Conservation (phyloP, 257 asterid species). For the Verbena officinalis region DNA sequence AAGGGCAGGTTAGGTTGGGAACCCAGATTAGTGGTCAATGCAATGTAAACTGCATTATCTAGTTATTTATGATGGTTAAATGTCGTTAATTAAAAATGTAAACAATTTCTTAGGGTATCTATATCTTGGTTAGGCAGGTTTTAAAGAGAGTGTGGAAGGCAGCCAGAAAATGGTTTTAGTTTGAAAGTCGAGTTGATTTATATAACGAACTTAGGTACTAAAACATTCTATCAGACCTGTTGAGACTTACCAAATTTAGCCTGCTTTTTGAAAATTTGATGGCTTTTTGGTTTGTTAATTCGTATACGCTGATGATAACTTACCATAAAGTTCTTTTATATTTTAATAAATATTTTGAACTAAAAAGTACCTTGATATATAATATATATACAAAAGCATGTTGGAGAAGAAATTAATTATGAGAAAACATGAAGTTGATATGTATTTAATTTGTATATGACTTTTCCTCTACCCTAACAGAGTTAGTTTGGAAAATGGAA, state of each 20-base stretch:
- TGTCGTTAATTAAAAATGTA: too few species aligned
- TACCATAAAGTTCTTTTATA: not conserved
- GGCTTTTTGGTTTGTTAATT: conserved; percentile 5
- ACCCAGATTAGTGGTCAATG: too few species aligned
- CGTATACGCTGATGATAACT: not conserved
- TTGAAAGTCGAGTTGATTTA: conserved; percentile 2
- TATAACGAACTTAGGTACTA: conserved; percentile 24
- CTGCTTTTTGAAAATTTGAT: not conserved
- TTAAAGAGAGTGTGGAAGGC: conserved; percentile 25
- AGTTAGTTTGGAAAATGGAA: conserved; percentile 7
- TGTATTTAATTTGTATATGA: not conserved
- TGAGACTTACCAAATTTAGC: not conserved
- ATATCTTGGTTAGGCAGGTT: not conserved
- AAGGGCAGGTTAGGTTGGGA: too few species aligned
- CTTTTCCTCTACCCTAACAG: not conserved
- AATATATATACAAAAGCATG: too few species aligned
- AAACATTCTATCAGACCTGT: conserved; percentile 19
- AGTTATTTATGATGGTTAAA: too few species aligned
- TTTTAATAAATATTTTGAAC: not conserved
- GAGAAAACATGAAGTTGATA: not conserved
- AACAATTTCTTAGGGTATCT: too few species aligned
- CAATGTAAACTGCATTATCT: too few species aligned
- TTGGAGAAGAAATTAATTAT: too few species aligned
- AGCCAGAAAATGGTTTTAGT: not conserved
- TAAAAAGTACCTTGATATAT: not conserved